Evolutionary conservation across 163 green algal genomes (phyloP).

Genomic region (Chloroidium sp.): DNA sequence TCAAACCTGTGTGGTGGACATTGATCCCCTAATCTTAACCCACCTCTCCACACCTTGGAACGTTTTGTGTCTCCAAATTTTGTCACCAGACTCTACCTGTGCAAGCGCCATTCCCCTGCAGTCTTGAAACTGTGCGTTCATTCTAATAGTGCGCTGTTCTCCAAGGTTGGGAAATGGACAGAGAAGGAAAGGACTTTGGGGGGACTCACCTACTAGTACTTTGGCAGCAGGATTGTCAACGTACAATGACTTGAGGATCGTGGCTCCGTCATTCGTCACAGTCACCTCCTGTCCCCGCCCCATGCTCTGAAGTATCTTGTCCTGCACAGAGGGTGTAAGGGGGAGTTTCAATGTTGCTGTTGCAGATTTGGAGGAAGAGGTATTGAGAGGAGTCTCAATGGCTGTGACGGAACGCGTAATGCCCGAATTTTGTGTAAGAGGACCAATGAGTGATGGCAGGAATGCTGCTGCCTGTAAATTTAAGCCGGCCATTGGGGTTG

Average conservation of each 20-base stretch:
- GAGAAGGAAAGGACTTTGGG: background rate
- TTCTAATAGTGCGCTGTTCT: background rate
- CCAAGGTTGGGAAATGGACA: background rate
- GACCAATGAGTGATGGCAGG: no score
- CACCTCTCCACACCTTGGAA: no score
- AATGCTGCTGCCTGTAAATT: no score
- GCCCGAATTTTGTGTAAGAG: no score
- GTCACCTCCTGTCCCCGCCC: constrained; percentile 71
- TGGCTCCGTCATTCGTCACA: constrained; percentile 98
- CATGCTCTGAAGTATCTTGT: constrained; percentile 98
- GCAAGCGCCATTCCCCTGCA: background rate
- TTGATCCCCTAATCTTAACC: no score
- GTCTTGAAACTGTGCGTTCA: background rate
- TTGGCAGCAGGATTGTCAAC: constrained; percentile 98
- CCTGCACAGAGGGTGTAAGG: constrained; percentile 40
- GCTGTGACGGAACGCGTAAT: no score
- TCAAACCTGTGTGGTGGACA: no score
- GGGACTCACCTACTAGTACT: constrained; percentile 75
- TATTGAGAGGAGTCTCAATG: no score
- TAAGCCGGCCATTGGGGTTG: no score
- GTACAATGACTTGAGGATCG: constrained; percentile 97
- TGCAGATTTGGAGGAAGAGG: no score
- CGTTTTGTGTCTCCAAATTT: no score
- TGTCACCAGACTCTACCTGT: no score
- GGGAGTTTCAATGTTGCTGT: background rate